These are phyloP conservation scores for Dictyostelium firmibasis DNA, from an alignment of 78 protist species.

Conservation along the genomic window DNA sequence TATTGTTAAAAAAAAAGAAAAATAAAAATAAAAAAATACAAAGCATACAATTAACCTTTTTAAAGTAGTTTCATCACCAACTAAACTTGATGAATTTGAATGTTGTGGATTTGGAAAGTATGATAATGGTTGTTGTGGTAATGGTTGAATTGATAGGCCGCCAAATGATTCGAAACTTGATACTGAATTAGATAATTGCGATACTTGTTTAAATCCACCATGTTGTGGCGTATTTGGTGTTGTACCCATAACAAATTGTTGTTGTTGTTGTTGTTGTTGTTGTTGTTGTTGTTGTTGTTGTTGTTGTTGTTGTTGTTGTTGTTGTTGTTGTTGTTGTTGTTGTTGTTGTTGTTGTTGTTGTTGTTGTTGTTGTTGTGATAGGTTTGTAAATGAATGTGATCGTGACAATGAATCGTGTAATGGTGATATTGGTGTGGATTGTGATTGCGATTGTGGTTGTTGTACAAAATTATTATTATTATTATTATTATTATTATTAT, in stretches of 20 bases:
- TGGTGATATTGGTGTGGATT: neutral
- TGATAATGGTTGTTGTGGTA: neutral
- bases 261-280: conserved; percentile 7
- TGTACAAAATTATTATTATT: neutral
- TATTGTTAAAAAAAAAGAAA: neutral
- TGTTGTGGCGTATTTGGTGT: neutral
- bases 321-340: neutral
- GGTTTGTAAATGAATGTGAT: neutral
- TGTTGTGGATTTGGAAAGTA: neutral
- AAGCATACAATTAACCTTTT: conserved; percentile 39
- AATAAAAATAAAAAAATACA: neutral
- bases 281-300: neutral
- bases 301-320: neutral
- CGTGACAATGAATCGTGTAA: neutral
- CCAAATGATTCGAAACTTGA: neutral
- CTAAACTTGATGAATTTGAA: neutral
- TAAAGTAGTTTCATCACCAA: conserved; percentile 62
- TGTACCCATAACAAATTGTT: neutral
- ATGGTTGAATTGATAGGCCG: neutral
- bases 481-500: too few relatives aligned
- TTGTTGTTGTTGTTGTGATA: neutral
- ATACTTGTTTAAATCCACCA: neutral
- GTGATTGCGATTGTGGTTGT: neutral
- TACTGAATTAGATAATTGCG: neutral
- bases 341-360: neutral